Percentiles rank a stretch among this genome's conserved stretches.
These are phyloP conservation scores for Rhizopus stolonifer DNA, from an alignment of 371 early-diverging fungal species.

Conservation along the genomic window DNA sequence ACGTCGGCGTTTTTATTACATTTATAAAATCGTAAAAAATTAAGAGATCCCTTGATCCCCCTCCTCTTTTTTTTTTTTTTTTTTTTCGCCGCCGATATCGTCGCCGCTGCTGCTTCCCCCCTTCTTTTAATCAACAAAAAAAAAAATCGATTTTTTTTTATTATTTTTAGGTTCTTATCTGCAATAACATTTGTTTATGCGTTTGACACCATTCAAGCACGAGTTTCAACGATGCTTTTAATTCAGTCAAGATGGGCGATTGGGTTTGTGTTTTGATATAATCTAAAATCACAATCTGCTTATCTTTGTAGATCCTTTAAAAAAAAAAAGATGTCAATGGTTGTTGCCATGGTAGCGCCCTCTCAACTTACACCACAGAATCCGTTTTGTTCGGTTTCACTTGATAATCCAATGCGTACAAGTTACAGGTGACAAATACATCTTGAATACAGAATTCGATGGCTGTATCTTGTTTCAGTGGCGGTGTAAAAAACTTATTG, in stretches of 20 bases:
- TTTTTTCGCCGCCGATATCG: too few relatives aligned
- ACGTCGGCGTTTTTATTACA: not conserved
- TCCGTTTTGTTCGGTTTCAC: constrained; percentile 11
- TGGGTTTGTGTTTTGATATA: constrained; percentile 42
- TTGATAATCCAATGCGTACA: constrained; percentile 34
- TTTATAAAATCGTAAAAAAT: not conserved
- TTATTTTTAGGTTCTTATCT: constrained; percentile 24
- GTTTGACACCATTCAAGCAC: constrained; percentile 35
- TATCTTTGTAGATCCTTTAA: constrained; percentile 43
- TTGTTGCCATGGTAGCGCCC: too few relatives aligned
- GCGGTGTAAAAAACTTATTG: constrained; percentile 38
- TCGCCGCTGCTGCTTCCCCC: too few relatives aligned
- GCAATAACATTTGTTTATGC: constrained; percentile 36
- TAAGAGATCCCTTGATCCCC: not conserved
- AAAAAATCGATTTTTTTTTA: too few relatives aligned
- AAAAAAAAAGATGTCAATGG: too few relatives aligned
- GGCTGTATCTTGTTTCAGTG: constrained; percentile 41
- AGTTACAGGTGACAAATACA: constrained; percentile 38
- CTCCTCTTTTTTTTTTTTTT: not conserved
- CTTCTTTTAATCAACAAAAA: too few relatives aligned
- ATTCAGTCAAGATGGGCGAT: constrained; percentile 42
- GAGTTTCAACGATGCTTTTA: constrained; percentile 25
- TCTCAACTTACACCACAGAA: constrained; percentile 10
- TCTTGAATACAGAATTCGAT: constrained; percentile 46
- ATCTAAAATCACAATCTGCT: constrained; percentile 33